Evolutionary conservation across 2,329 filamentous ascomycete genomes (phyloP).

Genomic region (Colletotrichum gloeosporioides): DNA sequence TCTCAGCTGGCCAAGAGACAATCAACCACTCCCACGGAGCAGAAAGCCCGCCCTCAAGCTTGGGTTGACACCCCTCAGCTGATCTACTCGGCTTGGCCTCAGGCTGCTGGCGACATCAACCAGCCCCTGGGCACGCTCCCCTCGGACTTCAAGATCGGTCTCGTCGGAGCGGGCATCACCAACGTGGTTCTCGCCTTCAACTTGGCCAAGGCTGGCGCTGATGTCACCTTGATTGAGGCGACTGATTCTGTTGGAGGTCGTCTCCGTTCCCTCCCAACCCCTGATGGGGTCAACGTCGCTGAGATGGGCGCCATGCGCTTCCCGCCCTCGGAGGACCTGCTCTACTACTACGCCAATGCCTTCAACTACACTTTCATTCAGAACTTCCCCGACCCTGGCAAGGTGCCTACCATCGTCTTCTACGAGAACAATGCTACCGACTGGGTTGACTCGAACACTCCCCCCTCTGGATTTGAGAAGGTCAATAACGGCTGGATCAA

Average conservation of each 20-base stretch:
- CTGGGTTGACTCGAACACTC: background rate
- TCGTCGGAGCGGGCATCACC: background rate
- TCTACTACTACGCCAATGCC: conserved; percentile 1
- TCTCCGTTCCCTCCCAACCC: background rate
- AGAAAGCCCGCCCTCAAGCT: background rate
- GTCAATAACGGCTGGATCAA: background rate
- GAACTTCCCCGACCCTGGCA: background rate
- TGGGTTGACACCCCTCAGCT: conserved; percentile 3
- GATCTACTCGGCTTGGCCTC: background rate
- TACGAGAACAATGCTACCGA: background rate
- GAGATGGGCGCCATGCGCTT: conserved; percentile 9
- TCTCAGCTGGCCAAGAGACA: background rate
- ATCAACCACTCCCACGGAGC: background rate
- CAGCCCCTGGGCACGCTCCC: background rate
- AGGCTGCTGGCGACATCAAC: background rate
- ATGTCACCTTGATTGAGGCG: background rate
- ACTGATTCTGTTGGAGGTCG: background rate
- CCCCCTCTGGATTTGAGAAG: background rate
- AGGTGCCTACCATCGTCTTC: background rate
- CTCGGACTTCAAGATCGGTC: background rate
- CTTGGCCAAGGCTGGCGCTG: background rate
- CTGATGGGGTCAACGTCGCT: background rate
- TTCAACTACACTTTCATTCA: background rate
- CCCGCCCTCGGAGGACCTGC: background rate
- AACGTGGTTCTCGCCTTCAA: background rate